phyloP scores from a whole-genome alignment of 495 filamentous ascomycete species.

The Cercophora samala region DNA sequence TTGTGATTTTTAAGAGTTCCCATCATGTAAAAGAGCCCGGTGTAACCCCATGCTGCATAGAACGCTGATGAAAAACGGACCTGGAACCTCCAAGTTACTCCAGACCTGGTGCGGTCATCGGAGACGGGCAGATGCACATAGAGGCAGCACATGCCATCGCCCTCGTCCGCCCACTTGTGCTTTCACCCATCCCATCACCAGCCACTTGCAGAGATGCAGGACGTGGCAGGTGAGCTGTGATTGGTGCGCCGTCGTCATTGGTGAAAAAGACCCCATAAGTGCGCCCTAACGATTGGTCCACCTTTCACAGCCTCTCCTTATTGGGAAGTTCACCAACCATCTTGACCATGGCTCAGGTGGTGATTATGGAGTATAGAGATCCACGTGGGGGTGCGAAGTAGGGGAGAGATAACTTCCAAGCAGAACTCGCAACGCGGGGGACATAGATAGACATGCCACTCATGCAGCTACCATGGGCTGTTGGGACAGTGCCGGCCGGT shows the following conservation, averaged over 20 bases:
- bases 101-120: background rate
- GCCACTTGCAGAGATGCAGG: slow-evolving; percentile 1
- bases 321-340: background rate
- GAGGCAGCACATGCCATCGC: slow-evolving; percentile 4
- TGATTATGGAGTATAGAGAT: background rate
- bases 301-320: background rate
- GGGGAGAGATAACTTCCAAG: slow-evolving; percentile 3
- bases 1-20: background rate
- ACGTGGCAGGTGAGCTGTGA: slow-evolving; percentile 7
- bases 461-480: slow-evolving; percentile 1
- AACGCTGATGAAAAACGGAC: background rate
- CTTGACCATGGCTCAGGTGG: background rate
- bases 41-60: background rate
- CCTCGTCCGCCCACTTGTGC: background rate
- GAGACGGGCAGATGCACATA: slow-evolving; percentile 3
- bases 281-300: background rate
- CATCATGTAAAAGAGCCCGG: background rate
- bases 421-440: background rate
- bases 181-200: slow-evolving; percentile 4
- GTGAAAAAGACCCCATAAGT: background rate
- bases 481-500: background rate
- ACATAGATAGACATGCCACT: slow-evolving; percentile 3
- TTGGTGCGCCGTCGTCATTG: background rate
- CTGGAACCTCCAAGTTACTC: background rate
- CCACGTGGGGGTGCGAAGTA: slow-evolving; percentile 3